Evolutionary conservation across 228 moss, liverwort and hornwort species (phyloP).

Genomic region (Sphagnum fallax): DNA sequence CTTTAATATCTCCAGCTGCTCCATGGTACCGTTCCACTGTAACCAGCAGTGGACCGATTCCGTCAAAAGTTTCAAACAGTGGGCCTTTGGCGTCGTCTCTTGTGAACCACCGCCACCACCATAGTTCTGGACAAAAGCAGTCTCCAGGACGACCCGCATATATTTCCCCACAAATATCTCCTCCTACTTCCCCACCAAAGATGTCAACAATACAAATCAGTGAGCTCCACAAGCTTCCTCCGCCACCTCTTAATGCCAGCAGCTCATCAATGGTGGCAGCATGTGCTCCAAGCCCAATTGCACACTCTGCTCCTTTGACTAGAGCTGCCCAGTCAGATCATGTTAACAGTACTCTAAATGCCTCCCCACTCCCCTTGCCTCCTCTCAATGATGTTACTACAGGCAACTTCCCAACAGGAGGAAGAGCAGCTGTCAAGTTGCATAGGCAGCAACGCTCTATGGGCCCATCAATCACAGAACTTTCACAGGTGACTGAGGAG

Average conservation of each 20-base stretch:
- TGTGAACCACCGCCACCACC: conserved; percentile 25
- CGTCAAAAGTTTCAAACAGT: conserved; percentile 19
- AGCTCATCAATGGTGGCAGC: conserved; percentile 23
- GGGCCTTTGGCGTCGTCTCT: conserved; percentile 11
- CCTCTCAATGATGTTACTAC: conserved; percentile 31
- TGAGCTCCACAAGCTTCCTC: conserved; percentile 74
- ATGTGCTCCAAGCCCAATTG: conserved; percentile 24
- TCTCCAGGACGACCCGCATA: conserved; percentile 37
- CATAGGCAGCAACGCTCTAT: conserved; percentile 45
- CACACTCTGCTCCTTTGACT: conserved; percentile 57
- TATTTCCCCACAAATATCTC: conserved; percentile 45
- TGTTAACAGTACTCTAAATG: conserved; percentile 11
- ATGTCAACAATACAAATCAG: conserved; percentile 56
- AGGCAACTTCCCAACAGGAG: too few relatives aligned
- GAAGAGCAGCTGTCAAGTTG: conserved; percentile 19
- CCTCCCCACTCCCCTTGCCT: conserved; percentile 56
- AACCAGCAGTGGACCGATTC: conserved; percentile 15
- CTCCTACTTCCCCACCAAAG: conserved; percentile 43
- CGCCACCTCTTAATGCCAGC: conserved; percentile 54
- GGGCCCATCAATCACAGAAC: conserved; percentile 26
- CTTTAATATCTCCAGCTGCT: conserved; percentile 42
- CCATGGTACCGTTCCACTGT: conserved; percentile 25
- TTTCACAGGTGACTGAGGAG: conserved; percentile 33
- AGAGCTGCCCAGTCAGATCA: conserved; percentile 16
- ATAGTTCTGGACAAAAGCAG: conserved; percentile 9